Conservation (phyloP, 1,139 yeast genomes). For the Trichomonascaceae sp. region DNA sequence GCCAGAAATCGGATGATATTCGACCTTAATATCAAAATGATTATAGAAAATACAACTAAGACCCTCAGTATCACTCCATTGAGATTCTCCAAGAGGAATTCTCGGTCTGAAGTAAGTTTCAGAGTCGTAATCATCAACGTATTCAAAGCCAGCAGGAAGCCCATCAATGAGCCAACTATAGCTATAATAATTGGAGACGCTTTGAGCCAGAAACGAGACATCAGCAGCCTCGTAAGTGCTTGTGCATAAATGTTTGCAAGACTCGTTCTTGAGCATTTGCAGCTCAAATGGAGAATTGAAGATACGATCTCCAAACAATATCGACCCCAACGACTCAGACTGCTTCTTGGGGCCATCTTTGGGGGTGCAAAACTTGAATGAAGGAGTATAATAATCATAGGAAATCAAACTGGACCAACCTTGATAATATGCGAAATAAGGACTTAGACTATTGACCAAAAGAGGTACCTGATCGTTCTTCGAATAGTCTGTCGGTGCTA, state of each 20-base stretch:
- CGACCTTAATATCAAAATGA: slow-evolving; percentile 72
- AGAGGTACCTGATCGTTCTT: slow-evolving; percentile 68
- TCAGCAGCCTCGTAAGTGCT: slow-evolving; percentile 55
- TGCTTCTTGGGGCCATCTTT: slow-evolving; percentile 58
- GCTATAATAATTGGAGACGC: slow-evolving; percentile 74
- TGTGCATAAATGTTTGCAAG: slow-evolving; percentile 62
- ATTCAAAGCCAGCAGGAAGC: slow-evolving; percentile 80
- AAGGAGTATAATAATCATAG: slow-evolving; percentile 73
- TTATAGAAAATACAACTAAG: slow-evolving; percentile 49
- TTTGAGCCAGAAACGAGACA: slow-evolving; percentile 65
- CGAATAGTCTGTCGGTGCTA: slow-evolving; percentile 84
- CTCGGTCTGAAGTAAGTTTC: slow-evolving; percentile 64
- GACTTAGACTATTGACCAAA: slow-evolving; percentile 84
- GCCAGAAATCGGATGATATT: slow-evolving; percentile 72
- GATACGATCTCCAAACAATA: slow-evolving; percentile 91
- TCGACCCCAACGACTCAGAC: slow-evolving; percentile 86
- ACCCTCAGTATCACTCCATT: slow-evolving; percentile 33
- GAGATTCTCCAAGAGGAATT: slow-evolving; percentile 60
- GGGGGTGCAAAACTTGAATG: slow-evolving; percentile 81
- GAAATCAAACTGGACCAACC: slow-evolving; percentile 25
- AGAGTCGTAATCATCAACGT: slow-evolving; percentile 33
- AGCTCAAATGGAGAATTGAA: slow-evolving; percentile 86
- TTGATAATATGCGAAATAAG: slow-evolving; percentile 45
- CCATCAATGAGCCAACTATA: slow-evolving; percentile 96
- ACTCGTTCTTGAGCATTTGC: slow-evolving; percentile 64